A percentile compares a stretch with the other conserved stretches of the same genome.
Conservation (phyloP, 2,329 filamentous ascomycete genomes). For the Penicillium capsulatum region DNA sequence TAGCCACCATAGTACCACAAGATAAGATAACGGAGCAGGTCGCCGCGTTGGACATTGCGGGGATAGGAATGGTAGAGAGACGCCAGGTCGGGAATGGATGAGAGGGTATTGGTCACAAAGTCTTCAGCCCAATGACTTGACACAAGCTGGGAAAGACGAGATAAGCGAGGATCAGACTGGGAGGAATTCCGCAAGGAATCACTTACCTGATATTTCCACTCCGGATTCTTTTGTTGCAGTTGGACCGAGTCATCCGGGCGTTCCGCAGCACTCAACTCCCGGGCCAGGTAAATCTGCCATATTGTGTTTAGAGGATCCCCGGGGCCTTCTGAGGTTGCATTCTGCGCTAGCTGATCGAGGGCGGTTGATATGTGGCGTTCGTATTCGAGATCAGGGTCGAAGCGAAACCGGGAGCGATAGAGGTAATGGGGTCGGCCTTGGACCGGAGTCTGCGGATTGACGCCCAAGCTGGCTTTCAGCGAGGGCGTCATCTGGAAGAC, state of each 20-base stretch:
- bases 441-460: conserved; percentile 1
- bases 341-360: conserved; percentile 22
- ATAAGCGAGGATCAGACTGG: background rate
- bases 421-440: conserved; percentile 25
- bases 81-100: conserved; percentile 27
- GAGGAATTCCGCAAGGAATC: too few relatives aligned
- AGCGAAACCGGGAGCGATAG: conserved; percentile 28
- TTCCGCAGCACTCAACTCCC: conserved; percentile 3
- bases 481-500: conserved; percentile 12
- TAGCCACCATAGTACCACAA: conserved; percentile 37
- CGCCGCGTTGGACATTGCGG: conserved; percentile 50
- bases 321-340: conserved; percentile 9
- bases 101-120: conserved; percentile 24
- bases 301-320: conserved; percentile 18
- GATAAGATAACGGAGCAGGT: conserved; percentile 41
- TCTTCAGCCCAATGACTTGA: conserved; percentile 25
- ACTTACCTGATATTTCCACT: conserved; percentile 29
- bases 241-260: conserved; percentile 24
- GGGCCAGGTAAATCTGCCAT: conserved; percentile 32
- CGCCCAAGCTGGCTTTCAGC: background rate
- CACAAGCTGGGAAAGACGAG: conserved; percentile 20
- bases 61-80: conserved; percentile 30
- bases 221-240: conserved; percentile 26
- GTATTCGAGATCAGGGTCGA: conserved; percentile 26
- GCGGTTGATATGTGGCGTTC: conserved; percentile 23